Evolutionary conservation across 2,329 filamentous ascomycete species (phyloP).

Genomic region (Leptographium radiaticola): DNA sequence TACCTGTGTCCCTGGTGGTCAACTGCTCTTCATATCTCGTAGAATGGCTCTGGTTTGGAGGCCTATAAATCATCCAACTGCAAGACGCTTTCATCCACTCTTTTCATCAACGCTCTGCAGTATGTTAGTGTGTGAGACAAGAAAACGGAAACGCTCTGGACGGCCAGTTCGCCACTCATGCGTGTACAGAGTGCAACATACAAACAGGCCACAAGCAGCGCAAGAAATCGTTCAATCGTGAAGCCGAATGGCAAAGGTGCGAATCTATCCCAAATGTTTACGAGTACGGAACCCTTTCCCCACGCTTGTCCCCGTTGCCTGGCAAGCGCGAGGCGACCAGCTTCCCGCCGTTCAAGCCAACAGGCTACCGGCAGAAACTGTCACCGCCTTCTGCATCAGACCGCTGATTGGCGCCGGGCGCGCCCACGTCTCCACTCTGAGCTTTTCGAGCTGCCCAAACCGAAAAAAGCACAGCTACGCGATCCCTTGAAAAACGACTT

Average conservation of each 20-base stretch:
- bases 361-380: constrained; percentile 6
- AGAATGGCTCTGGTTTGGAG: neutral
- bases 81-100: neutral
- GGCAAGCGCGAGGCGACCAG: constrained; percentile 1
- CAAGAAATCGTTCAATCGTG: neutral
- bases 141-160: neutral
- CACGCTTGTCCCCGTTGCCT: constrained; percentile 1
- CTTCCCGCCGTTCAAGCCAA: constrained; percentile 5
- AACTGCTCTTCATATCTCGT: neutral
- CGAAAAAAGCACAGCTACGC: constrained; percentile 8
- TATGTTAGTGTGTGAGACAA: neutral
- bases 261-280: neutral
- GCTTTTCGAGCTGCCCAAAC: constrained; percentile 8
- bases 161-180: neutral
- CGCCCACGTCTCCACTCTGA: constrained; percentile 4
- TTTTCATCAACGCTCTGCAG: neutral
- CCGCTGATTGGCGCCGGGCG: constrained; percentile 4
- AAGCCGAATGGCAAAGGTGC: neutral
- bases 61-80: no score
- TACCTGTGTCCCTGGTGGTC: neutral
- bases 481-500: constrained; percentile 5
- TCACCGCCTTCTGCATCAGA: constrained; percentile 7
- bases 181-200: neutral
- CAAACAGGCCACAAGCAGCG: neutral
- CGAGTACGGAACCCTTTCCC: neutral